These are phyloP conservation scores for Ganoderma lucidum DNA, from an alignment of 1,284 basidiomycete species.

Conservation along the genomic window DNA sequence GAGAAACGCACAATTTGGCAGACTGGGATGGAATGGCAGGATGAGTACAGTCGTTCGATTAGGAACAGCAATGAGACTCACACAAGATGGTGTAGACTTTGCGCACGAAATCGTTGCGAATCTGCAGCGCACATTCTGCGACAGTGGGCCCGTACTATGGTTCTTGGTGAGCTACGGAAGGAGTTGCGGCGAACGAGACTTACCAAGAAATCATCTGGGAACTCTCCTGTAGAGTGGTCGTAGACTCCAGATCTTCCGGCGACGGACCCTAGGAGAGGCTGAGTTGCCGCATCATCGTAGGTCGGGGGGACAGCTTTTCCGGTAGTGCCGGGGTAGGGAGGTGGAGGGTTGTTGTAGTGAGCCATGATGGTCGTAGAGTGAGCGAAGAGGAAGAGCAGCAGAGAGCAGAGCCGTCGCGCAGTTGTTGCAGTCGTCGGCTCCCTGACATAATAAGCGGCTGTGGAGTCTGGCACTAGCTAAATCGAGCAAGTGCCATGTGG, in stretches of 20 bases:
- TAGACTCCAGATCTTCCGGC: slow-evolving; percentile 62
- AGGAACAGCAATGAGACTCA: slow-evolving; percentile 48
- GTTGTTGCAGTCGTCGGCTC: slow-evolving; percentile 15
- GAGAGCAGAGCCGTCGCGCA: slow-evolving; percentile 14
- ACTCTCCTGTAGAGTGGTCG: slow-evolving; percentile 76
- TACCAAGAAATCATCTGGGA: slow-evolving; percentile 89
- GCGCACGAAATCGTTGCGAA: slow-evolving; percentile 78
- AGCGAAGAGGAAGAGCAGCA: slow-evolving; percentile 8
- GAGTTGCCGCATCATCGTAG: slow-evolving; percentile 37
- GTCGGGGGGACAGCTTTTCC: slow-evolving; percentile 31
- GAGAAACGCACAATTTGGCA: slow-evolving; percentile 68
- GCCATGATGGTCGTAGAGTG: slow-evolving; percentile 34
- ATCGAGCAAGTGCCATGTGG: slow-evolving; percentile 31
- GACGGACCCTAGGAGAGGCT: slow-evolving; percentile 57
- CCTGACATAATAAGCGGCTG: slow-evolving; percentile 14
- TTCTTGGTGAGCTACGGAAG: slow-evolving; percentile 7
- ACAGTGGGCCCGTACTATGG: slow-evolving; percentile 80
- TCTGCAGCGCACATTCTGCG: slow-evolving; percentile 74
- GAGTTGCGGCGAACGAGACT: slow-evolving; percentile 20
- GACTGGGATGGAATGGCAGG: slow-evolving; percentile 50
- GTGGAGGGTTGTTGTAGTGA: slow-evolving; percentile 39
- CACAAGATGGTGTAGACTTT: slow-evolving; percentile 86
- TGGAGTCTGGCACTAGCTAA: slow-evolving; percentile 17
- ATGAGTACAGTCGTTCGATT: slow-evolving; percentile 20
- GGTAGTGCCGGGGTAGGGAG: slow-evolving; percentile 36